A percentile compares a stretch with the other conserved stretches of the same genome.
These are phyloP conservation scores for Neoscytalidium dimidiatum DNA, from an alignment of 2,329 filamentous ascomycete species.

Conservation along the genomic window DNA sequence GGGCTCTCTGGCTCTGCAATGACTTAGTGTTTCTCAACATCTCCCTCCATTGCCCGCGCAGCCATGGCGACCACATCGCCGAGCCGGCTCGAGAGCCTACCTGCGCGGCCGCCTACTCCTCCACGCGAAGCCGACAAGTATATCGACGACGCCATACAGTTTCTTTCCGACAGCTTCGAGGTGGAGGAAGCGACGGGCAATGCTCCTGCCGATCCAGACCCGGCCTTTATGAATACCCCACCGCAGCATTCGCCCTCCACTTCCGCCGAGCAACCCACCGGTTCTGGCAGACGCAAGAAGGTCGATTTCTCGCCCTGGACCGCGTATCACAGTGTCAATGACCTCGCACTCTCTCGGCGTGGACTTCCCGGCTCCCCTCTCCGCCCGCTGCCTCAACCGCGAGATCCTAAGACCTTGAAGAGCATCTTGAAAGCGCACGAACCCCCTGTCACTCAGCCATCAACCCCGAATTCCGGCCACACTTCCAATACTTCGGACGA, in stretches of 20 bases:
- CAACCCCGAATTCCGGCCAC: constrained; percentile 25
- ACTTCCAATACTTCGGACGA: constrained; percentile 54
- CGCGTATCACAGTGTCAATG: constrained; percentile 50
- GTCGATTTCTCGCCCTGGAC: constrained; percentile 65
- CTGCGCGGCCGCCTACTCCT: constrained; percentile 58
- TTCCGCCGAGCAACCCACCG: constrained; percentile 39
- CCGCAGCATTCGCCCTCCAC: constrained; percentile 48
- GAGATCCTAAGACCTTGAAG: constrained; percentile 60
- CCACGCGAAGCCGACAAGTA: constrained; percentile 48
- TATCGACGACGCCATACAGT: constrained; percentile 44
- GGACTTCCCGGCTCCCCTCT: constrained; percentile 39
- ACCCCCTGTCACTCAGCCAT: constrained; percentile 28
- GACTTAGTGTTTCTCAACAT: not conserved
- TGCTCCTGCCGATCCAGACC: constrained; percentile 19
- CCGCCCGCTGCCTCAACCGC: constrained; percentile 50
- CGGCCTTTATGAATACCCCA: constrained; percentile 31
- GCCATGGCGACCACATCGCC: constrained; percentile 36
- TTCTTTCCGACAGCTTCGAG: constrained; percentile 45
- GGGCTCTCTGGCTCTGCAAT: constrained; percentile 3
- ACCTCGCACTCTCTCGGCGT: constrained; percentile 28
- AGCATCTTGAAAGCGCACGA: constrained; percentile 78
- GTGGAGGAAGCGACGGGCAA: constrained; percentile 33
- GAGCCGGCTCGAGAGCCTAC: constrained; percentile 47
- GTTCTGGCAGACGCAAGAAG: constrained; percentile 52
- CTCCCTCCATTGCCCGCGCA: not conserved